These are phyloP conservation scores for Avena sativa DNA, from an alignment of 176 grass and related monocot genomes.

Conservation along the genomic window DNA sequence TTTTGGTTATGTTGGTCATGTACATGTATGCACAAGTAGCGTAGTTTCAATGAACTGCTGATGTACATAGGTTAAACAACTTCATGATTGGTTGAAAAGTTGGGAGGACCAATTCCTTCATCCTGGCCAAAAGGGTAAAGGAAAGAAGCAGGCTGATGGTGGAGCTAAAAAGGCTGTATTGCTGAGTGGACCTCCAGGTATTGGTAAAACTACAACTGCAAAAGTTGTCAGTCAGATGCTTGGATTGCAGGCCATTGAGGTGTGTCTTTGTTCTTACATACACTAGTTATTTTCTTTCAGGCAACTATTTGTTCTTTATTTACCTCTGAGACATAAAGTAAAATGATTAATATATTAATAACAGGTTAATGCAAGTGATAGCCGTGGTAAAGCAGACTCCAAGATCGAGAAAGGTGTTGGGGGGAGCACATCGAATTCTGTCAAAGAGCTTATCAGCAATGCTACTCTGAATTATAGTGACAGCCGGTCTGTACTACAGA, in stretches of 20 bases:
- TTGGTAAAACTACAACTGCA: constrained; percentile 94
- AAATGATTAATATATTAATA: constrained; percentile 28
- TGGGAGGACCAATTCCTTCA: constrained; percentile 85
- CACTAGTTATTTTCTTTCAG: neutral
- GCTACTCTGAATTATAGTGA: constrained; percentile 68
- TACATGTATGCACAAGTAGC: constrained; percentile 31
- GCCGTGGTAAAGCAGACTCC: constrained; percentile 93
- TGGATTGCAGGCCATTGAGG: constrained; percentile 94
- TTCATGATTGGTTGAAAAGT: constrained; percentile 94
- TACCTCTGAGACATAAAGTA: constrained; percentile 25
- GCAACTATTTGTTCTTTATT: constrained; percentile 27
- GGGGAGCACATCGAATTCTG: constrained; percentile 92
- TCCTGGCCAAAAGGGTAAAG: constrained; percentile 78
- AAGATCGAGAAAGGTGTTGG: constrained; percentile 96
- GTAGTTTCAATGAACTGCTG: constrained; percentile 34
- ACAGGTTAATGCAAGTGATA: constrained; percentile 99
- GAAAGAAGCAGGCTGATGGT: constrained; percentile 78
- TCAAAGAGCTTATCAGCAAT: constrained; percentile 98
- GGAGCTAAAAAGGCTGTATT: constrained; percentile 94
- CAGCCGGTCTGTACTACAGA: constrained; percentile 57
- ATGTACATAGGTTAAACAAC: constrained; percentile 81
- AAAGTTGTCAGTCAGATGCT: constrained; percentile 98
- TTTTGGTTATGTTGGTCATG: constrained; percentile 37
- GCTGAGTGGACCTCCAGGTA: constrained; percentile 90
- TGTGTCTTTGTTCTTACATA: constrained; percentile 39